A percentile compares a stretch with the other conserved stretches of the same genome.
These are phyloP conservation scores for Candida insectorum DNA, from an alignment of 805 yeast species.

Conservation along the genomic window DNA sequence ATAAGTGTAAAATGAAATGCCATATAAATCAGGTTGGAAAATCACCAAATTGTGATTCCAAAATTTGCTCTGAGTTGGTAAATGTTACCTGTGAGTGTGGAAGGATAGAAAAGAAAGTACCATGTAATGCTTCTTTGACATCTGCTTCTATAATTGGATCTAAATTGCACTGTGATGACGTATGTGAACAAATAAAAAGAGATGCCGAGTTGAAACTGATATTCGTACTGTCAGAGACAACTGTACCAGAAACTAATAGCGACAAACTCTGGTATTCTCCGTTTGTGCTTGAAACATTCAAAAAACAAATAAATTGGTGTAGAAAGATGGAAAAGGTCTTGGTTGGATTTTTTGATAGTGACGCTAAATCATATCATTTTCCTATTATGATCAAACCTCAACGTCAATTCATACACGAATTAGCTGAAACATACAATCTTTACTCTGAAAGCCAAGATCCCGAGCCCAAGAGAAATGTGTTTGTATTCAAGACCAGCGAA, in stretches of 20 bases:
- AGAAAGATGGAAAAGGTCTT: slow-evolving; percentile 54
- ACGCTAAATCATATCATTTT: slow-evolving; percentile 49
- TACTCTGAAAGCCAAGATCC: slow-evolving; percentile 75
- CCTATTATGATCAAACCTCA: slow-evolving; percentile 71
- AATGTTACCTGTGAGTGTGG: slow-evolving; percentile 64
- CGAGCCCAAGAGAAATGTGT: slow-evolving; percentile 76
- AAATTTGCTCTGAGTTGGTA: slow-evolving; percentile 51
- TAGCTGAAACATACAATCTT: slow-evolving; percentile 57
- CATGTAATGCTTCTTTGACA: slow-evolving; percentile 55
- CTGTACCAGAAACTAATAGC: slow-evolving; percentile 7
- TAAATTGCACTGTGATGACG: slow-evolving; percentile 61
- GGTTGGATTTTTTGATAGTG: slow-evolving; percentile 4
- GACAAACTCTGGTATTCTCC: slow-evolving; percentile 42
- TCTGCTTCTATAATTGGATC: slow-evolving; percentile 32
- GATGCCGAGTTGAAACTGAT: slow-evolving; percentile 64
- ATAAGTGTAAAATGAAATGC: slow-evolving; percentile 59
- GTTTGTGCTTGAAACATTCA: slow-evolving; percentile 43
- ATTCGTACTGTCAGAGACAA: slow-evolving; percentile 29
- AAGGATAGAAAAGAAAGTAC: slow-evolving; percentile 39
- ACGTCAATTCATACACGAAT: slow-evolving; percentile 65
- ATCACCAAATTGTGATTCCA: slow-evolving; percentile 44
- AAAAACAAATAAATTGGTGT: slow-evolving; percentile 68
- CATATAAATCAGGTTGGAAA: slow-evolving; percentile 47
- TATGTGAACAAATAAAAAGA: slow-evolving; percentile 60
- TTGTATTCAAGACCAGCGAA: slow-evolving; percentile 40